phyloP scores from a whole-genome alignment of 164 flowering plant species.

The Brasenia schreberi region DNA sequence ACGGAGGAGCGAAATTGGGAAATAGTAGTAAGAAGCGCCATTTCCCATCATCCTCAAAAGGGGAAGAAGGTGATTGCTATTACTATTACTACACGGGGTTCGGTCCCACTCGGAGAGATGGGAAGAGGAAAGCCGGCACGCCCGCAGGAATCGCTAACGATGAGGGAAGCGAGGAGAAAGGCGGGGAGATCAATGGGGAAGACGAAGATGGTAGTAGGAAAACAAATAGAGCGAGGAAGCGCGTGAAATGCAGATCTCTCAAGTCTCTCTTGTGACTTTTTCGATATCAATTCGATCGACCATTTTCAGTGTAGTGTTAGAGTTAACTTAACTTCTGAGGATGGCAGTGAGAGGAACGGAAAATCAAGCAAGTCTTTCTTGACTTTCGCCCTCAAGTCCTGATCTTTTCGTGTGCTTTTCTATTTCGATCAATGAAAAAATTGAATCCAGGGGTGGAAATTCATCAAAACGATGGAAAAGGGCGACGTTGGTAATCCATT shows the following conservation, averaged over 20 bases:
- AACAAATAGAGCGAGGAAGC: not conserved
- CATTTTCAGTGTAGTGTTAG: too few relatives aligned
- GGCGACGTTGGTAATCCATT: too few relatives aligned
- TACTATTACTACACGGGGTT: not conserved
- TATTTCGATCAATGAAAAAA: too few relatives aligned
- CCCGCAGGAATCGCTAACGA: not conserved
- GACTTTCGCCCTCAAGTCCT: too few relatives aligned
- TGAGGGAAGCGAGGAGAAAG: not conserved
- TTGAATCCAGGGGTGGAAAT: too few relatives aligned
- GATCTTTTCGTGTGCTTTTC: too few relatives aligned
- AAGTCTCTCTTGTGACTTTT: not conserved
- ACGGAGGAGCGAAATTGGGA: not conserved
- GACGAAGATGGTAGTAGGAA: not conserved
- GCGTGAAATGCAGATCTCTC: not conserved
- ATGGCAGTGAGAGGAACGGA: too few relatives aligned
- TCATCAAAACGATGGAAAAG: too few relatives aligned
- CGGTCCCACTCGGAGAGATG: not conserved
- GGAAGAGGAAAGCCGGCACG: not conserved
- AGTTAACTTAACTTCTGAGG: too few relatives aligned
- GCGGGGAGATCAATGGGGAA: not conserved
- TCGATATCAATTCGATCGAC: not conserved
- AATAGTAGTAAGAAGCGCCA: not conserved
- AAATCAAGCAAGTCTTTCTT: too few relatives aligned
- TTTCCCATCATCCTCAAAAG: not conserved
- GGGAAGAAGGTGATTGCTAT: not conserved